Evolutionary conservation across 169 alveolate species (phyloP).

Genomic region (Cytauxzoon felis): DNA sequence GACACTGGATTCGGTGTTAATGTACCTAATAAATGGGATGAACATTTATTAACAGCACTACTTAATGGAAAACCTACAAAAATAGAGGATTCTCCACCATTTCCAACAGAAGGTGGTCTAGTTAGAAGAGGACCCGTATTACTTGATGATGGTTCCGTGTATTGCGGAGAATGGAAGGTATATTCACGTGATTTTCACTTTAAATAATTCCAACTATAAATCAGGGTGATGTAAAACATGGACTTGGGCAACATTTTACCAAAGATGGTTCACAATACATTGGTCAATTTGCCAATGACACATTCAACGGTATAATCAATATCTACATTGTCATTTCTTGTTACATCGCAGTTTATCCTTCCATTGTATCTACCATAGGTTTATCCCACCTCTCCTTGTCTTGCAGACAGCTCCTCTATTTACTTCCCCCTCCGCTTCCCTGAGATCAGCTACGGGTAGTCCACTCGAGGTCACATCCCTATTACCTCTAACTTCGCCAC

Average conservation of each 20-base stretch:
- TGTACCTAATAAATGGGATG: conserved; percentile 34
- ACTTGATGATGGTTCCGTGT: conserved; percentile 36
- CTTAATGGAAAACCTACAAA: conserved; percentile 17
- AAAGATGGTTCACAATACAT: conserved; percentile 40
- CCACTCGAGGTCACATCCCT: too few species aligned
- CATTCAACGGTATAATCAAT: conserved; percentile 14
- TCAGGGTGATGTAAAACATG: conserved; percentile 18
- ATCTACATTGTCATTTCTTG: neutral
- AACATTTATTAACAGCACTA: conserved; percentile 7
- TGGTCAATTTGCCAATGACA: conserved; percentile 27
- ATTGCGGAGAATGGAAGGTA: conserved; percentile 53
- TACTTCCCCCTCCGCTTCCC: too few species aligned
- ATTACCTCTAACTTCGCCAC: too few species aligned
- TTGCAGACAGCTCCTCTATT: too few species aligned
- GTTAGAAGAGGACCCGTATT: conserved; percentile 33
- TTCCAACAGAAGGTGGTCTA: neutral
- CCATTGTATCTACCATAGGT: too few species aligned
- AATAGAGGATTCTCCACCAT: neutral
- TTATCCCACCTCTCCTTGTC: too few species aligned
- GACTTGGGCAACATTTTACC: conserved; percentile 34
- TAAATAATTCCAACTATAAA: too few species aligned
- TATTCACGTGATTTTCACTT: neutral
- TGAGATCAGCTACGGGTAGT: too few species aligned
- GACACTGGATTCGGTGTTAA: conserved; percentile 13
- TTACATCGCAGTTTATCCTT: too few species aligned